Conservation (phyloP, 2,329 filamentous ascomycete genomes). For the Zopfia rhizophila region DNA sequence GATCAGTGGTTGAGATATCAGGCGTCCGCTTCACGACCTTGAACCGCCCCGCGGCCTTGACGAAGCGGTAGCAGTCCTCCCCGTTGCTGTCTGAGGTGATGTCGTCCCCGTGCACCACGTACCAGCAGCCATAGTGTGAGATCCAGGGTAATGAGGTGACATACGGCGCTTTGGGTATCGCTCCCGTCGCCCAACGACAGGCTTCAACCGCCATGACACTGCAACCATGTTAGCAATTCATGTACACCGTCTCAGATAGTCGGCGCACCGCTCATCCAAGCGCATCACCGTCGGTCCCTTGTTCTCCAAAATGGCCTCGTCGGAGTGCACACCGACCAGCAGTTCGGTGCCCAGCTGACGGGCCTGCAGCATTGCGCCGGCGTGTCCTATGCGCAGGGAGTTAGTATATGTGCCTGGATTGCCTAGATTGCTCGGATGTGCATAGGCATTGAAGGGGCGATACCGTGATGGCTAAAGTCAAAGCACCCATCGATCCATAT, state of each 20-base stretch:
- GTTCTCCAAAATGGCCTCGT: slow-evolving; percentile 94
- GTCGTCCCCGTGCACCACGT: slow-evolving; percentile 96
- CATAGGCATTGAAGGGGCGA: slow-evolving; percentile 1
- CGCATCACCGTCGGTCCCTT: slow-evolving; percentile 99
- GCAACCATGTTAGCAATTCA: slow-evolving; percentile 28
- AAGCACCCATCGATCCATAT: slow-evolving; percentile 99
- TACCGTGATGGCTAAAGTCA: slow-evolving; percentile 98
- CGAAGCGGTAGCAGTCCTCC: slow-evolving; percentile 97
- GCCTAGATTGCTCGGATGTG: slow-evolving; percentile 7
- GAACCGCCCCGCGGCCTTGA: slow-evolving; percentile 93
- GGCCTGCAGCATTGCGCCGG: slow-evolving; percentile 95
- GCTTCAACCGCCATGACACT: slow-evolving; percentile 91
- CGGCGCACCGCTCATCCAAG: slow-evolving; percentile 77
- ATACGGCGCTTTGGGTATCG: slow-evolving; percentile 88
- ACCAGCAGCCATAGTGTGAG: slow-evolving; percentile 92
- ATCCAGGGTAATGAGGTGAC: slow-evolving; percentile 96
- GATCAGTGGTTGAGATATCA: slow-evolving; percentile 94
- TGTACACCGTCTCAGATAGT: slow-evolving; percentile 6
- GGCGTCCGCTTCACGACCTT: slow-evolving; percentile 97
- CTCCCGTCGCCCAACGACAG: slow-evolving; percentile 91
- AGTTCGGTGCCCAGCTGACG: slow-evolving; percentile 90
- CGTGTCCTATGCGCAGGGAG: slow-evolving; percentile 74
- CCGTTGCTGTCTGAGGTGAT: slow-evolving; percentile 94
- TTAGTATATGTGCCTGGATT: slow-evolving; percentile 2
- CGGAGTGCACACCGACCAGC: slow-evolving; percentile 92